phyloP scores from a whole-genome alignment of 306 rosid genomes.

The Hippophae tibetana region DNA sequence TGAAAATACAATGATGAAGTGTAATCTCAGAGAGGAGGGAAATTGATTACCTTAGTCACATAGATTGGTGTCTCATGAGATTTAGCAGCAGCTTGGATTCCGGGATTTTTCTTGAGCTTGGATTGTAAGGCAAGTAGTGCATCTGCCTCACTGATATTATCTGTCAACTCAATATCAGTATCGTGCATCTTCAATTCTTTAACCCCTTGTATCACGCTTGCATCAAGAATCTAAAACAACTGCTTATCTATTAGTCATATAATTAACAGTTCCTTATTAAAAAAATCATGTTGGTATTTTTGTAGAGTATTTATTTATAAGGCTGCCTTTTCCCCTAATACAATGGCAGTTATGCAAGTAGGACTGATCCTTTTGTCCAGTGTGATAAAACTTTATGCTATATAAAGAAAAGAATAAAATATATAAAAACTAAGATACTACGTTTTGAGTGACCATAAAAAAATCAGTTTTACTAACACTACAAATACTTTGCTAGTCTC shows the following conservation, averaged over 20 bases:
- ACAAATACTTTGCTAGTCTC: too few species aligned
- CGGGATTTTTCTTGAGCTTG: conserved; percentile 78
- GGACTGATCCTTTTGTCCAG: too few species aligned
- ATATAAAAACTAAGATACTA: too few species aligned
- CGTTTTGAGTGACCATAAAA: too few species aligned
- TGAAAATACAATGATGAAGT: conserved; percentile 13
- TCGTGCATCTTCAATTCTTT: conserved; percentile 66
- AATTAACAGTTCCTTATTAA: not conserved
- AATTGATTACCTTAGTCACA: conserved; percentile 57
- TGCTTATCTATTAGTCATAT: conserved; percentile 43
- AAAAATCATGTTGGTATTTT: not conserved
- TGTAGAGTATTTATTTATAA: not conserved
- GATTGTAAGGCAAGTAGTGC: conserved; percentile 82
- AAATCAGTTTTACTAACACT: too few species aligned
- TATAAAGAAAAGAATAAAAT: too few species aligned
- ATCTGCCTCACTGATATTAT: conserved; percentile 85
- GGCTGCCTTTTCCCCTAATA: too few species aligned
- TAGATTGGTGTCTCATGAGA: conserved; percentile 68
- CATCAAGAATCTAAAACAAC: conserved; percentile 75
- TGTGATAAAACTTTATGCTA: too few species aligned
- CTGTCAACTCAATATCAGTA: conserved; percentile 51
- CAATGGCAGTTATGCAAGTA: too few species aligned
- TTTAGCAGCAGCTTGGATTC: conserved; percentile 86
- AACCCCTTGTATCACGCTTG: conserved; percentile 67
- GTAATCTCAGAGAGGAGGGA: conserved; percentile 6